Evolutionary conservation across 352 stramenopile genomes (phyloP), one percentile per base, ranked within the genome.

Genomic region (Globisporangium barbulae): DNA sequence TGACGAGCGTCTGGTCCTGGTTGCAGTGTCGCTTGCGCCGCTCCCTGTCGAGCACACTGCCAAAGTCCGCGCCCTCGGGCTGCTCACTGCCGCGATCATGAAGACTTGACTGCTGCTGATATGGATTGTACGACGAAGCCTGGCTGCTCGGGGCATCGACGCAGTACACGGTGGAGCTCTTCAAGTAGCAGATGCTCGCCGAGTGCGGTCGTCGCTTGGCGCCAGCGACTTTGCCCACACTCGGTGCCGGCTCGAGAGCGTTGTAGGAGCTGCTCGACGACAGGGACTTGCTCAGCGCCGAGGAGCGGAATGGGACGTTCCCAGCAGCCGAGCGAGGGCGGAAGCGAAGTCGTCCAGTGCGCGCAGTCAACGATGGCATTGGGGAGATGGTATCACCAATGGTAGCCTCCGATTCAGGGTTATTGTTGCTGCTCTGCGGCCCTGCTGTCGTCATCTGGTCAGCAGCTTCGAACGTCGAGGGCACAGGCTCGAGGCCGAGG

Each of bases 111-210:
- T 53, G 63, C 48, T 53, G 63, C 28, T 48, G 57, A 7, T 63
- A 22, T 1, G 37, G 35, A 17, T 64, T 55, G 28, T 35, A 41
- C 0, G 65, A 63, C 17, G 59, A 9, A 19, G 65, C 12, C 30
- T 39, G 28, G 28, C 15, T 39, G 5, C 6, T 56, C 25, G 10
- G 7, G 6, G 50, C 47, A 2, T 64, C 75, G 53, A 85, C 74
- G 54, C 78, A 83, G 58, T 75, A 90, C 0, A 90, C 69, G 5
- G 81, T 90, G 15, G 81, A 80, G 54, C 75, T 67, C 31, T 70
- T 69, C 19, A 90, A 62, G 57, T 79, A 88, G 33, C 68, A 69
- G 48, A 90, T 68, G n/a, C 64, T 88, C 2, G 81, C 81, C 2
- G 81, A 88, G 49, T 78, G 67, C 17, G 79, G 81, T 41, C 81